phyloP scores from a whole-genome alignment of 352 stramenopile genomes.

The Phytophthora brassicae region DNA sequence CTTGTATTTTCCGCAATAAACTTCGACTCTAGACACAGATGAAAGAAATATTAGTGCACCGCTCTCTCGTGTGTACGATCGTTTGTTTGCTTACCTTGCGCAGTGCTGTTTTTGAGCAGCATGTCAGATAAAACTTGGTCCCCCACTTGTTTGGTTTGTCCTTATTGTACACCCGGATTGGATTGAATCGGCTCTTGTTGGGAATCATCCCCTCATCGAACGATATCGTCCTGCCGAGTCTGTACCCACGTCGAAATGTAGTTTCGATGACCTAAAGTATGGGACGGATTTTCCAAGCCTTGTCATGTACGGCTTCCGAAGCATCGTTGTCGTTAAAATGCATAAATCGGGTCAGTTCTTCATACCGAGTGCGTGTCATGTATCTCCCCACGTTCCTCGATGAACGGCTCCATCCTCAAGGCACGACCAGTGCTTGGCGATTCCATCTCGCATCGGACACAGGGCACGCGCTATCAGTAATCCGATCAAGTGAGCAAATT shows the following conservation, averaged over 20 bases:
- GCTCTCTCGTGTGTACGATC: no score
- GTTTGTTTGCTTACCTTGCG: constrained; percentile 5
- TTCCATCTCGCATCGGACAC: background rate
- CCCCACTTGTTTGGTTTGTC: no score
- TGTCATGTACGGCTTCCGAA: background rate
- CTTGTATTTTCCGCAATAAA: constrained; percentile 12
- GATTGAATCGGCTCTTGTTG: constrained; percentile 6
- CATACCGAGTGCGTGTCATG: constrained; percentile 5
- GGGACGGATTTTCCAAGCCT: constrained; percentile 19
- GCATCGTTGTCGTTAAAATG: constrained; percentile 21
- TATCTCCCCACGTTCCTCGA: constrained; percentile 8
- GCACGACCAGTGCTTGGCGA: constrained; percentile 8
- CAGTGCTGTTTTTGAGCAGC: constrained; percentile 14
- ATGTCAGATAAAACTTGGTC: no score
- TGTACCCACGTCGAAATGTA: constrained; percentile 15
- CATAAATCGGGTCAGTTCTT: constrained; percentile 2
- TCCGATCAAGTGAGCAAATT: background rate
- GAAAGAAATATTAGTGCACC: no score
- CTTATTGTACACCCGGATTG: constrained; percentile 13
- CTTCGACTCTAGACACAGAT: constrained; percentile 5
- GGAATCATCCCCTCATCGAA: constrained; percentile 21
- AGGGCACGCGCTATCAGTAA: background rate
- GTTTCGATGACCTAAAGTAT: constrained; percentile 16
- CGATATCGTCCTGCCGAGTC: background rate
- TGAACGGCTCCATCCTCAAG: constrained; percentile 5